phyloP scores from a whole-genome alignment of 441 rosid genomes.

The Pelargonium hybrid region DNA sequence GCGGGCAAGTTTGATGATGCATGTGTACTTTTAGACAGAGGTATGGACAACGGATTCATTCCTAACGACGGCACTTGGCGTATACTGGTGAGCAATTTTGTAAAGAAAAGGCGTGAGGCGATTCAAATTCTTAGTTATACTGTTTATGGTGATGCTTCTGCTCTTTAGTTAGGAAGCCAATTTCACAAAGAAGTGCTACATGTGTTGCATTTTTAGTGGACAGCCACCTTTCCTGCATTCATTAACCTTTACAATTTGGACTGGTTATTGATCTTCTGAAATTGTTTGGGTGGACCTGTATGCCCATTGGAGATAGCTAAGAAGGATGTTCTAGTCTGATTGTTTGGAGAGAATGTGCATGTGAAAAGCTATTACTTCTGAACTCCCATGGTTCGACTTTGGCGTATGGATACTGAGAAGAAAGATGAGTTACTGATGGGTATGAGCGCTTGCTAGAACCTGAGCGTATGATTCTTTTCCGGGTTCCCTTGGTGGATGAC shows the following conservation, averaged over 20 bases:
- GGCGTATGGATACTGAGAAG: neutral
- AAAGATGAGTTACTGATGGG: neutral
- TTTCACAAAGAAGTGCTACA: neutral
- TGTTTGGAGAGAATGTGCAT: neutral
- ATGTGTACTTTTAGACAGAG: conserved; percentile 39
- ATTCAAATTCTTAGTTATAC: conserved; percentile 5
- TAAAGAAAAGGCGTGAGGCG: conserved; percentile 18
- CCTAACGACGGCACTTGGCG: conserved; percentile 58
- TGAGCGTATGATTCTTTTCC: conserved; percentile 80
- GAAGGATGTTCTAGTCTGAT: conserved; percentile 2
- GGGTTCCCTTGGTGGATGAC: conserved; percentile 98
- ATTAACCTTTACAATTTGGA: neutral
- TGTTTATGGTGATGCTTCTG: conserved; percentile 12
- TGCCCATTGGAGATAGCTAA: neutral
- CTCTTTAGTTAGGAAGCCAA: neutral
- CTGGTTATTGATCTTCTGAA: neutral
- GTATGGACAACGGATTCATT: conserved; percentile 42
- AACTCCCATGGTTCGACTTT: neutral
- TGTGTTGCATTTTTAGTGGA: no score
- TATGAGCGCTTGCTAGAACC: conserved; percentile 94
- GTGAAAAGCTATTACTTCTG: neutral
- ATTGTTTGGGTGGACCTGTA: neutral
- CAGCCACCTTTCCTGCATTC: neutral
- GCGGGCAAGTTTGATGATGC: conserved; percentile 53
- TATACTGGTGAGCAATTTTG: conserved; percentile 40